Evolutionary conservation across 108 stramenopile species (phyloP).

Genomic region (Cyclotella cryptica): DNA sequence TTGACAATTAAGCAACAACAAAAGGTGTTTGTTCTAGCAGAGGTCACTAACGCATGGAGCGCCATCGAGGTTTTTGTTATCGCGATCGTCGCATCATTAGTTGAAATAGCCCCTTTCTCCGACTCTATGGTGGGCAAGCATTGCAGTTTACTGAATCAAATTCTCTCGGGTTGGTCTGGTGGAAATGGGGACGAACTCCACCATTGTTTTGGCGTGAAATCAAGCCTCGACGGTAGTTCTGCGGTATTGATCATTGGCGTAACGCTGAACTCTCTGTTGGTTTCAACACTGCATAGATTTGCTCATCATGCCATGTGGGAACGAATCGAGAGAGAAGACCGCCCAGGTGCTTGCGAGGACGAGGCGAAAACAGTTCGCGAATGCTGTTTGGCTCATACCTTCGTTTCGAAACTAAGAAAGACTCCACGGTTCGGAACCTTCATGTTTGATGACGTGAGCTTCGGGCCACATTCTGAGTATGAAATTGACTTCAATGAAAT

Average conservation of each 20-base stretch:
- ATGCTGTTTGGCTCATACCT: conserved; percentile 49
- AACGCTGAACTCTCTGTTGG: conserved; percentile 64
- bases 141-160: conserved; percentile 72
- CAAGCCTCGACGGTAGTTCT: conserved; percentile 63
- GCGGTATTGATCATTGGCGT: conserved; percentile 73
- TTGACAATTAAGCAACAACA: conserved; percentile 67
- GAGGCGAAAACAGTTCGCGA: conserved; percentile 47
- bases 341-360: conserved; percentile 39
- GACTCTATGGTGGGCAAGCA: conserved; percentile 85
- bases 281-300: conserved; percentile 64
- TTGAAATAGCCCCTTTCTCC: conserved; percentile 86
- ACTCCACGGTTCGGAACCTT: conserved; percentile 28
- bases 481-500: conserved; percentile 47
- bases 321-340: conserved; percentile 59
- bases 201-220: conserved; percentile 81
- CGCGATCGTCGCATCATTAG: conserved; percentile 65
- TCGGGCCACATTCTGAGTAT: conserved; percentile 49
- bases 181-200: conserved; percentile 53
- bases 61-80: conserved; percentile 92
- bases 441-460: conserved; percentile 52
- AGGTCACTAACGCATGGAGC: conserved; percentile 90
- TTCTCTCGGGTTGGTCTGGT: conserved; percentile 58
- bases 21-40: conserved; percentile 70
- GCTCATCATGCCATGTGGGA: conserved; percentile 76
- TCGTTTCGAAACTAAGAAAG: conserved; percentile 42